Evolutionary conservation across 2,329 filamentous ascomycete species (phyloP).

Genomic region (Madurella mycetomatis): DNA sequence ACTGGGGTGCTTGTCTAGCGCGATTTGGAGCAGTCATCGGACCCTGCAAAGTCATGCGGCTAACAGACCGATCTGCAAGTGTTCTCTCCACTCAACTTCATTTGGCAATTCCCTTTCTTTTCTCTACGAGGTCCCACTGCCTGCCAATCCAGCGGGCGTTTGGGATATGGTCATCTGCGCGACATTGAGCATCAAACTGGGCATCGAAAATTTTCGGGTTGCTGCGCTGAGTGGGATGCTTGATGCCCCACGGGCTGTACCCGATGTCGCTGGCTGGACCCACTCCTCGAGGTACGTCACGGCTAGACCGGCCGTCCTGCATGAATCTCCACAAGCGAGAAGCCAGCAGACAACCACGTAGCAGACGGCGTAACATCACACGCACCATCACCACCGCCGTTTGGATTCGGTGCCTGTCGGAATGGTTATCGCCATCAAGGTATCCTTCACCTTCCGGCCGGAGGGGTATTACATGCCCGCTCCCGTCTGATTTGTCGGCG

Average conservation of each 20-base stretch:
- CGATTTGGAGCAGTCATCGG: slow-evolving; percentile 9
- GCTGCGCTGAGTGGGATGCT: slow-evolving; percentile 13
- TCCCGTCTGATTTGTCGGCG: slow-evolving; percentile 1
- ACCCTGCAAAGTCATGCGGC: slow-evolving; percentile 7
- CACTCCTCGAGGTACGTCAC: slow-evolving; percentile 11
- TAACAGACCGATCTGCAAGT: slow-evolving; percentile 14
- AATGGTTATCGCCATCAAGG: not conserved
- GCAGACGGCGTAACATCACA: slow-evolving; percentile 24
- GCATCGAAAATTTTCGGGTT: slow-evolving; percentile 16
- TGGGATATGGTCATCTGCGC: not conserved
- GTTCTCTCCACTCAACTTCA: not conserved
- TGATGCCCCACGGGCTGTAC: slow-evolving; percentile 16
- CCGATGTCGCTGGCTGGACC: slow-evolving; percentile 19
- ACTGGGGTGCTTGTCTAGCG: slow-evolving; percentile 14
- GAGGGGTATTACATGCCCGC: not conserved
- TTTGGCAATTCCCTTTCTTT: slow-evolving; percentile 6
- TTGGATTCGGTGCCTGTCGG: not conserved
- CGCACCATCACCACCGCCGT: slow-evolving; percentile 2
- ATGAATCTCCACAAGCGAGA: slow-evolving; percentile 28
- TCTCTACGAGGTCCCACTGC: not conserved
- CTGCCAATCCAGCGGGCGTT: not conserved
- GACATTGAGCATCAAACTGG: slow-evolving; percentile 1
- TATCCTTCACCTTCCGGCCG: not conserved
- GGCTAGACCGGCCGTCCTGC: slow-evolving; percentile 20
- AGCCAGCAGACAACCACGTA: slow-evolving; percentile 38